Conservation (phyloP, 169 alveolate genomes). For the Cryptosporidium tyzzeri region DNA sequence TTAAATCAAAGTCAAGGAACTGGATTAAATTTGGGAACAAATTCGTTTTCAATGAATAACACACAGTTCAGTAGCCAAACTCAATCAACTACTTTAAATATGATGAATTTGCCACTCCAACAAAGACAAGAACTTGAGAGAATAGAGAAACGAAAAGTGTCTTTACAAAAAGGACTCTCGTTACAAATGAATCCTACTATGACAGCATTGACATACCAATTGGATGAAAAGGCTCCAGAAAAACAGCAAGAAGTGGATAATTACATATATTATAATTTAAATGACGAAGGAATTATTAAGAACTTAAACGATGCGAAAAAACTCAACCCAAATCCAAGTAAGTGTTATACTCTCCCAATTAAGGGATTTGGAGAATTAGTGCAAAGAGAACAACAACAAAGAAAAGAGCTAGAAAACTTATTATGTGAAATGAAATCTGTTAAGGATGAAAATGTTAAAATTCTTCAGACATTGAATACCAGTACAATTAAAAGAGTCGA, state of each 20-base stretch:
- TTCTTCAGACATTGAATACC: conserved; percentile 37
- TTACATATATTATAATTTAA: conserved; percentile 54
- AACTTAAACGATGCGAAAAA: conserved; percentile 45
- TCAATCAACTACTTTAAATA: conserved; percentile 17
- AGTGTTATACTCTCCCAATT: conserved; percentile 65
- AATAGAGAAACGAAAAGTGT: conserved; percentile 50
- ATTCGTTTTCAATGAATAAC: not conserved
- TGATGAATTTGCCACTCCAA: conserved; percentile 57
- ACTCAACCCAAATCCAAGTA: conserved; percentile 60
- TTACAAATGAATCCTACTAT: conserved; percentile 44
- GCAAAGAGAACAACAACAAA: conserved; percentile 64
- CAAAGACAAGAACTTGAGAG: conserved; percentile 71
- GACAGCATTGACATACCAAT: conserved; percentile 69
- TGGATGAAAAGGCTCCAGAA: conserved; percentile 67
- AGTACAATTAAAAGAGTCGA: conserved; percentile 58
- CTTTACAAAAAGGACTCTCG: conserved; percentile 48
- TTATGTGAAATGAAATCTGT: conserved; percentile 61
- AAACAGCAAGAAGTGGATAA: conserved; percentile 74
- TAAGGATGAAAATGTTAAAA: conserved; percentile 48
- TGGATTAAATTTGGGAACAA: conserved; percentile 11
- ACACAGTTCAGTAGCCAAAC: not conserved
- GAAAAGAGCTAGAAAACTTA: conserved; percentile 63
- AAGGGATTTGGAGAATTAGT: conserved; percentile 73
- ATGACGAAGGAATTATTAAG: conserved; percentile 58
- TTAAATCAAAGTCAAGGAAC: conserved; percentile 29